A percentile compares a stretch with the other conserved stretches of the same genome.
phyloP scores from a whole-genome alignment of 768 basidiomycete species.

The Leucocoprinus leucothites region DNA sequence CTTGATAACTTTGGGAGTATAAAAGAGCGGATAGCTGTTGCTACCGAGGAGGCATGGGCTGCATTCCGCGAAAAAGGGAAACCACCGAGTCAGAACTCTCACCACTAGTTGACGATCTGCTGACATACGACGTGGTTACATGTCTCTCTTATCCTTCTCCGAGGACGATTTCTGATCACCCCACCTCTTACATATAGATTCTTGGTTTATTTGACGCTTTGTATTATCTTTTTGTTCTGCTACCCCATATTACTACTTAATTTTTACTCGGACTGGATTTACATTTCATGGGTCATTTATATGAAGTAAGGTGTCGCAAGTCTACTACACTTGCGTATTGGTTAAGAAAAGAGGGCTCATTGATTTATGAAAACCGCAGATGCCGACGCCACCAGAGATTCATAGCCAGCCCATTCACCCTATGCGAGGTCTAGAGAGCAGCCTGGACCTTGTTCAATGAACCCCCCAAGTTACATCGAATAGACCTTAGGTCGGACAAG shows the following conservation, averaged over 20 bases:
- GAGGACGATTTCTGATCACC: no score
- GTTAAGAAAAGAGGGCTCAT: no score
- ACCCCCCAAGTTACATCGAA: background rate
- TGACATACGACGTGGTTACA: background rate
- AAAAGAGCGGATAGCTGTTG: slow-evolving; percentile 66
- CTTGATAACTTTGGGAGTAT: slow-evolving; percentile 81
- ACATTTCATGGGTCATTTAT: no score
- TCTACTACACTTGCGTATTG: no score
- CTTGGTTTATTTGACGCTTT: background rate
- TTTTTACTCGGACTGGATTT: no score
- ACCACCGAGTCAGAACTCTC: background rate
- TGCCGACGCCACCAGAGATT: no score
- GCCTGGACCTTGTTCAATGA: background rate
- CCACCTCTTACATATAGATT: background rate
- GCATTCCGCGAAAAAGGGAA: slow-evolving; percentile 32
- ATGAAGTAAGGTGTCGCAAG: no score
- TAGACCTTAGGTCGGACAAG: background rate
- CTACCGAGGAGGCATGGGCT: slow-evolving; percentile 69
- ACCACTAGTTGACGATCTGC: background rate
- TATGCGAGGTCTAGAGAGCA: background rate
- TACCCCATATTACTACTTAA: no score
- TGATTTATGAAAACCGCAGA: no score
- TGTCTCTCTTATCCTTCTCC: background rate
- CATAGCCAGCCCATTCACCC: background rate
- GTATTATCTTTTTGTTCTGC: background rate